phyloP scores from a whole-genome alignment of 164 flowering plant species.

The Tetrastigma voinierianum region DNA sequence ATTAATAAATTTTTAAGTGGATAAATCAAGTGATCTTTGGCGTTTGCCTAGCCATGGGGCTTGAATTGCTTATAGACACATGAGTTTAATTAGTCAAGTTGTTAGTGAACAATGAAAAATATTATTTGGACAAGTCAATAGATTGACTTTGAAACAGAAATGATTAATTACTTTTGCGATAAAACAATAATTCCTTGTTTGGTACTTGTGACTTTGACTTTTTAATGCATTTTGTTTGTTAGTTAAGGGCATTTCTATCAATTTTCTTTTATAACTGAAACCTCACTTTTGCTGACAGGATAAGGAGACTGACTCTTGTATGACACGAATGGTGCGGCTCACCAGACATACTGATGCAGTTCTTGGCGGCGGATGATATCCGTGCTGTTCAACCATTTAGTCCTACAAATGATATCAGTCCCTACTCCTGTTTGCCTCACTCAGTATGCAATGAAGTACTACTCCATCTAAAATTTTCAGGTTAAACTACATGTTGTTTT shows the following conservation, averaged over 20 bases:
- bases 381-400: conserved; percentile 82
- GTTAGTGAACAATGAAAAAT: too few relatives aligned
- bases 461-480: conserved; percentile 2
- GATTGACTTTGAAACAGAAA: too few relatives aligned
- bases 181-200: background rate
- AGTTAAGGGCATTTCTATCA: background rate
- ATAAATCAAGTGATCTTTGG: too few relatives aligned
- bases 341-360: conserved; percentile 99
- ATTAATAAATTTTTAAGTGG: too few relatives aligned
- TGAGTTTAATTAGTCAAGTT: too few relatives aligned
- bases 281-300: background rate
- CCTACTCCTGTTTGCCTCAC: conserved; percentile 81
- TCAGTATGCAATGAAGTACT: conserved; percentile 85
- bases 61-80: too few relatives aligned
- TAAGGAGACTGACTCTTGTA: conserved; percentile 8
- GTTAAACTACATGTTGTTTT: background rate
- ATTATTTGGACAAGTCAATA: too few relatives aligned
- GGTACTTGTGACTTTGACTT: background rate
- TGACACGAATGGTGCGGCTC: too few relatives aligned
- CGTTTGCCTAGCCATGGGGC: too few relatives aligned
- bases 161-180: too few relatives aligned
- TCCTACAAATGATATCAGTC: conserved; percentile 73
- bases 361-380: conserved; percentile 90
- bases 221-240: background rate
- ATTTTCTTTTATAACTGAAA: conserved; percentile 1